Base-by-base conservation (phyloP, 169 alveolate genomes). In the Plasmodium berghei region DNA sequence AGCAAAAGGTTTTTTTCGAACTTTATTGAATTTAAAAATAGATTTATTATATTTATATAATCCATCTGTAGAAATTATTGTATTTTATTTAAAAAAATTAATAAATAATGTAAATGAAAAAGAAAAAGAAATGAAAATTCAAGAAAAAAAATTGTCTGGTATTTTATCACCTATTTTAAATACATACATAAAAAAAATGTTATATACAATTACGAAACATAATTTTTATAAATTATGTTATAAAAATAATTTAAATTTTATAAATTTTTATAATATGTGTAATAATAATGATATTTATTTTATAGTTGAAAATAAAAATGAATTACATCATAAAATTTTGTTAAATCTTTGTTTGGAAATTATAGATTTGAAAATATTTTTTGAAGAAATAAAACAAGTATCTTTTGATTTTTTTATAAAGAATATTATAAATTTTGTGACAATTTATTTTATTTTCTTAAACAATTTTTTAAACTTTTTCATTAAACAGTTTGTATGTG, bases 21-120 rank as follows among this genome's bases (percentile, higher is more conserved):
- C 16, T 48, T 55, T 86, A 54, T 42, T 45, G 54, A 64, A 86
- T 28, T 12, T 58, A 22, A 86, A 86, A 9, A 54, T 71, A 5
- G 91, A 86, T 42, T 34, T 52, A 26, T 59, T 86, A 86, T 86
- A 71, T 73, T 48, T 86, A 58, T 70, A 59, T 20, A 86, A 71
- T 34, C 91, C 91, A 10, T 70, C 87, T 5, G 22, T 58, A 63
- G 56, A 86, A 58, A 16, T 69, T 0, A 24, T 86, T n/a, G 87
- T 72, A 20, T 28, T 8, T 4, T 69, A 24, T 10, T 52, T 86
- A 73, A 28, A 72, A 62, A 62, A 6, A 12, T 66, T 86, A 9
- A 54, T 70, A 64, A 59, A 54, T 22, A 49, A 40, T 34, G 64
- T 64, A 40, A 58, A 85, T 6, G 14, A 20, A n/a, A 12, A 72